phyloP scores from a whole-genome alignment of 2,329 filamentous ascomycete genomes.

The Curvularia verruculosa region DNA sequence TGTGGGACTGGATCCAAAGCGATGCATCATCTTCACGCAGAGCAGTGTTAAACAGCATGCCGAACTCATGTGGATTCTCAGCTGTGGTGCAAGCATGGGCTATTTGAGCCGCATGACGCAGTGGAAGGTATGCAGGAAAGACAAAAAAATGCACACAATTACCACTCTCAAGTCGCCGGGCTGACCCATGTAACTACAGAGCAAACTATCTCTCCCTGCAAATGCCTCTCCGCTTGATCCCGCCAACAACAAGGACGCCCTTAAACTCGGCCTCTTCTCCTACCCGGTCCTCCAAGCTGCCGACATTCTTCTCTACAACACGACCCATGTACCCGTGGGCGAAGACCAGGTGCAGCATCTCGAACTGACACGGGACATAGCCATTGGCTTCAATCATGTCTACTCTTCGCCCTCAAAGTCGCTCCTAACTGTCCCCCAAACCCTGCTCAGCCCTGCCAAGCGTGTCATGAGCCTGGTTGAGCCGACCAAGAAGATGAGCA shows the following conservation, averaged over 20 bases:
- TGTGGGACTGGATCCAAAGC: slow-evolving; percentile 79
- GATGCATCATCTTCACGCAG: slow-evolving; percentile 82
- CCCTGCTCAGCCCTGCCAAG: slow-evolving; percentile 64
- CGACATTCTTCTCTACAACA: slow-evolving; percentile 83
- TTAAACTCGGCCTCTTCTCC: slow-evolving; percentile 90
- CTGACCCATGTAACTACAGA: slow-evolving; percentile 42
- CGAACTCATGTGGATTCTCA: slow-evolving; percentile 96
- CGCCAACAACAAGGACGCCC: slow-evolving; percentile 58
- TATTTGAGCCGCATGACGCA: slow-evolving; percentile 99
- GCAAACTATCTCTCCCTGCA: slow-evolving; percentile 71
- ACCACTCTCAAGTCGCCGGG: not conserved
- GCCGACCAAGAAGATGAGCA: slow-evolving; percentile 89
- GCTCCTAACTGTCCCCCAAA: slow-evolving; percentile 34
- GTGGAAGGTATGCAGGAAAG: slow-evolving; percentile 76
- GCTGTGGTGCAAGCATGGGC: slow-evolving; percentile 87
- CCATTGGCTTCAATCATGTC: slow-evolving; percentile 83
- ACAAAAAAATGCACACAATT: not conserved
- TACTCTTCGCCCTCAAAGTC: slow-evolving; percentile 58
- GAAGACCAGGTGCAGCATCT: slow-evolving; percentile 94
- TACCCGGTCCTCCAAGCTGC: slow-evolving; percentile 96
- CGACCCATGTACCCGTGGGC: slow-evolving; percentile 96
- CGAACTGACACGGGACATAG: slow-evolving; percentile 87
- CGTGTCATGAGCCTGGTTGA: slow-evolving; percentile 88
- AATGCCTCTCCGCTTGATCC: slow-evolving; percentile 63
- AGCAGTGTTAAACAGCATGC: slow-evolving; percentile 77